A percentile compares a stretch with the other conserved stretches of the same genome.
Evolutionary conservation across 75 land plant genomes (phyloP).

Genomic region (Cupressus sempervirens): DNA sequence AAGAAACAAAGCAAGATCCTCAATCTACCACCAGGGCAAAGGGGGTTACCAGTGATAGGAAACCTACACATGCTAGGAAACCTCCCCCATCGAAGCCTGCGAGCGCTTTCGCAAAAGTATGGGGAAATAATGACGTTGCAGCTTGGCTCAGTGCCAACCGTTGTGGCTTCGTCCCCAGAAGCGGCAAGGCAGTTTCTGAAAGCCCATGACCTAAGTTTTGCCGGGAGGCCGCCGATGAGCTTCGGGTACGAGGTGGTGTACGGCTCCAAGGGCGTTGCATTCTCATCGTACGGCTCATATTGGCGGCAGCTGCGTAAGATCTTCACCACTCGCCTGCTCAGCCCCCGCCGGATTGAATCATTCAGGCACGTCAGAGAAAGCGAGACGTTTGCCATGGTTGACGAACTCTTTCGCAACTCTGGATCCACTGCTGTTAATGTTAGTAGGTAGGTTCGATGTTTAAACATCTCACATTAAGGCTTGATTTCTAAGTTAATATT

Average conservation of each 20-base stretch:
- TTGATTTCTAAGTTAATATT: too few relatives aligned
- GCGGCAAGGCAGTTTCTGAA: not conserved
- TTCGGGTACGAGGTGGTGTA: not conserved
- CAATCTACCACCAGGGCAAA: constrained; percentile 46
- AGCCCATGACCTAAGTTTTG: not conserved
- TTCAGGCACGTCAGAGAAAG: not conserved
- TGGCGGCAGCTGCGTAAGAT: constrained; percentile 24
- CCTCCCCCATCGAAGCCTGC: constrained; percentile 70
- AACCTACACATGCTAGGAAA: constrained; percentile 61
- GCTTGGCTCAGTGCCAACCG: constrained; percentile 41
- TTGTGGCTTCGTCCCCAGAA: constrained; percentile 5
- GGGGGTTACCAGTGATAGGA: constrained; percentile 47
- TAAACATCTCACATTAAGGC: too few relatives aligned
- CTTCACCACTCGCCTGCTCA: constrained; percentile 18
- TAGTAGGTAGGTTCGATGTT: too few relatives aligned
- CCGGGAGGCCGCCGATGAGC: not conserved
- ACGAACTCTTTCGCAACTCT: not conserved
- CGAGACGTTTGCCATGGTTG: not conserved
- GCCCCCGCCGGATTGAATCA: not conserved
- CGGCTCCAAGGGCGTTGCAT: not conserved
- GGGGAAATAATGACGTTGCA: constrained; percentile 53
- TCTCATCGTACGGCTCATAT: constrained; percentile 13
- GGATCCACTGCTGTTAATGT: not conserved
- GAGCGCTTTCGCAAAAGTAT: constrained; percentile 37
- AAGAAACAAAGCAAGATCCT: too few relatives aligned